Percentiles rank a stretch among this genome's conserved stretches.
Evolutionary conservation across 495 filamentous ascomycete genomes (phyloP).

Genomic region (Penicillium diatomitis): DNA sequence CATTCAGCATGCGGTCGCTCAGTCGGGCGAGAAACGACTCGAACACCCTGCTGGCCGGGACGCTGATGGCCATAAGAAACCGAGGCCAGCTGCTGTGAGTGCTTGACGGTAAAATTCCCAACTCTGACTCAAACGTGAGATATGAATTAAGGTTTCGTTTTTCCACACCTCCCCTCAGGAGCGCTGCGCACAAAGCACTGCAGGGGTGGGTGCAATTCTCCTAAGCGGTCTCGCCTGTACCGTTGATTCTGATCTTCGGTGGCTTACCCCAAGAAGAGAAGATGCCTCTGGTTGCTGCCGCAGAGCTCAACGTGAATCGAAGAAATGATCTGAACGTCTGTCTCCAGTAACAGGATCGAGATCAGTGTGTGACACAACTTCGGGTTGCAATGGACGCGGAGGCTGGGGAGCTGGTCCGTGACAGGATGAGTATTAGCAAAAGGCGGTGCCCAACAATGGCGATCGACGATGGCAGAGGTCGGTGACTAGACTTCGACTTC

Average conservation of each 20-base stretch:
- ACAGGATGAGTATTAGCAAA: conserved; percentile 9
- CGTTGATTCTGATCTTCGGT: not conserved
- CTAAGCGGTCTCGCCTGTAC: not conserved
- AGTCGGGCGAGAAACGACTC: conserved; percentile 23
- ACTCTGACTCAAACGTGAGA: not conserved
- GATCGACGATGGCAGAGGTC: conserved; percentile 4
- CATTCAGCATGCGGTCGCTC: conserved; percentile 26
- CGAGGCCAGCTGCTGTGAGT: conserved; percentile 7
- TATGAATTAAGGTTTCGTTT: not conserved
- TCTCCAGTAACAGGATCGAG: conserved; percentile 7
- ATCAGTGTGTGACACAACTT: conserved; percentile 20
- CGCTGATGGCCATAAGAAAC: conserved; percentile 32
- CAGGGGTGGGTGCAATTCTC: not conserved
- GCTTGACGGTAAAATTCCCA: too few relatives aligned
- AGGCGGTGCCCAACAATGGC: conserved; percentile 11
- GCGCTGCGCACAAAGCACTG: not conserved
- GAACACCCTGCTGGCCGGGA: conserved; percentile 26
- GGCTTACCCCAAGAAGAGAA: not conserved
- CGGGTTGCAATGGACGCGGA: conserved; percentile 22
- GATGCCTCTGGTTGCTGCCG: not conserved
- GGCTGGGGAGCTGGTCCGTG: conserved; percentile 19
- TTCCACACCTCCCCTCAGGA: not conserved
- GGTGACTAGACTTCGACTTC: conserved; percentile 5
- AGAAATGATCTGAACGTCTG: not conserved
- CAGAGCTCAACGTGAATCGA: not conserved